Percentiles rank a stretch among this genome's conserved stretches.
phyloP scores from a whole-genome alignment of 106 monocot genomes.

The Iris macrosiphon region DNA sequence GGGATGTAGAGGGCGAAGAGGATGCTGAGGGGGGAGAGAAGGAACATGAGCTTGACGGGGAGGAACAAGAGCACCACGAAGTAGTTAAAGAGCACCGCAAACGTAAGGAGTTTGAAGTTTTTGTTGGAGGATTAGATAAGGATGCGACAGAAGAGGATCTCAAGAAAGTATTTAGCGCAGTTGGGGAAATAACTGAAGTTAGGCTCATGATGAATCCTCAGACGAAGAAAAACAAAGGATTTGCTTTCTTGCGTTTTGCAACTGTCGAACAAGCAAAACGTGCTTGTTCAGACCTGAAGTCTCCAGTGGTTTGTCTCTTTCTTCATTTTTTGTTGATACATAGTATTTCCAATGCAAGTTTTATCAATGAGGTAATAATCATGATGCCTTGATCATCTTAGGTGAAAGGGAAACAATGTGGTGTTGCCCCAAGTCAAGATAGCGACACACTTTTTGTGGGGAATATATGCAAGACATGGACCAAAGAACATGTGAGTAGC shows the following conservation, averaged over 20 bases:
- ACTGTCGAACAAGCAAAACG: conserved; percentile 91
- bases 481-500: conserved; percentile 61
- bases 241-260: conserved; percentile 88
- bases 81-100: conserved; percentile 67
- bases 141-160: conserved; percentile 85
- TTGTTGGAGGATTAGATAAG: conserved; percentile 94
- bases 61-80: conserved; percentile 68
- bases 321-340: neutral
- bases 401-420: conserved; percentile 90
- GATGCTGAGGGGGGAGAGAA: conserved; percentile 45
- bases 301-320: conserved; percentile 59
- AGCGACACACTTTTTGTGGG: conserved; percentile 90
- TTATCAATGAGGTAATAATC: neutral
- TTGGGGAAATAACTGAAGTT: conserved; percentile 76
- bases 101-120: conserved; percentile 92
- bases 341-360: neutral
- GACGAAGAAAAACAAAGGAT: conserved; percentile 94
- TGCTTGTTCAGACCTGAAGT: conserved; percentile 68
- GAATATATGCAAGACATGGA: conserved; percentile 93
- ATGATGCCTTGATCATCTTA: conserved; percentile 13
- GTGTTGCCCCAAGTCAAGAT: conserved; percentile 80
- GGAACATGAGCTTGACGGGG: conserved; percentile 39
- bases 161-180: conserved; percentile 62
- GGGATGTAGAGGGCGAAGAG: conserved; percentile 52
- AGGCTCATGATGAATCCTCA: conserved; percentile 72